phyloP scores from a whole-genome alignment of 2,329 filamentous ascomycete genomes.

The Blastomyces silverae region DNA sequence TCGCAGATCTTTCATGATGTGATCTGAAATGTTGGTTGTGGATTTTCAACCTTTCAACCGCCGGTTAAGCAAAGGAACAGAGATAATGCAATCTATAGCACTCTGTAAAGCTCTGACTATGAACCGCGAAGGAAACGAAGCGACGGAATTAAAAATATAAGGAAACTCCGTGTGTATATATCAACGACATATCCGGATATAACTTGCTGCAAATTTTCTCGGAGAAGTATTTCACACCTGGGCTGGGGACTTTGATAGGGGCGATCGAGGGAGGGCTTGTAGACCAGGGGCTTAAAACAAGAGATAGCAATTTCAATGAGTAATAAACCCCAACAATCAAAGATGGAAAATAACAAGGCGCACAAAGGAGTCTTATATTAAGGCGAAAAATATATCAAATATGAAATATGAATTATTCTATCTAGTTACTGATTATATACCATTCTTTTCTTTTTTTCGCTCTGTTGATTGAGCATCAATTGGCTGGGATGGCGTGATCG shows the following conservation, averaged over 20 bases:
- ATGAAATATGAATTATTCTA: not conserved
- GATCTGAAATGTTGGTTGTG: not conserved
- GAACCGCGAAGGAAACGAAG: not conserved
- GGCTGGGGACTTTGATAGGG: not conserved
- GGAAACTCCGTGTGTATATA: not conserved
- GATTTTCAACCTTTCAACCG: not conserved
- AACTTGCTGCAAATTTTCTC: not conserved
- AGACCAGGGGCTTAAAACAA: not conserved
- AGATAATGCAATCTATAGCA: not conserved
- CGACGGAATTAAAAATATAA: not conserved
- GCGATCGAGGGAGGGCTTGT: not conserved
- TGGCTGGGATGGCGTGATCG: conserved; percentile 3
- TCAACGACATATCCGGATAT: not conserved
- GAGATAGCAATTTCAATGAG: not conserved
- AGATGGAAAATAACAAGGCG: not conserved
- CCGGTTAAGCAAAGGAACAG: too few relatives aligned
- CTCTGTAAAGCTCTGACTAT: not conserved
- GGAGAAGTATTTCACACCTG: not conserved
- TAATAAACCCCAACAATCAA: not conserved
- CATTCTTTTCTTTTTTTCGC: not conserved
- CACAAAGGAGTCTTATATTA: not conserved
- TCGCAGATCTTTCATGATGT: conserved; percentile 11
- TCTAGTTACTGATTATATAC: not conserved
- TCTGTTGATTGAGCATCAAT: not conserved
- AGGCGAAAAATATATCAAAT: not conserved